Evolutionary conservation across 192 early-diverging fungal species (phyloP).

Genomic region (Coemansia sp.): DNA sequence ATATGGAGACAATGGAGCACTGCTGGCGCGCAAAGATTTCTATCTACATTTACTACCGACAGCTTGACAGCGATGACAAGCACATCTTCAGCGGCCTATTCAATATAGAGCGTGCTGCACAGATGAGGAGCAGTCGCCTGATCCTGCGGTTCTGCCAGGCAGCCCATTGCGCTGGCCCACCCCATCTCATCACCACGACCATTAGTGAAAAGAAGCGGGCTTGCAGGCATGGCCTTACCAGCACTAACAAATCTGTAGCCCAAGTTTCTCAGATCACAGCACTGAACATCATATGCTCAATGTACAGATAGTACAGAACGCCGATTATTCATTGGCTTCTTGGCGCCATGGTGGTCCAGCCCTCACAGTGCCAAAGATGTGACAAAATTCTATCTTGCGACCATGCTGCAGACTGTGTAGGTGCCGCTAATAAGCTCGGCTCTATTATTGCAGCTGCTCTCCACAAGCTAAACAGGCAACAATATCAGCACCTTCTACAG

Average conservation of each 20-base stretch:
- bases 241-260: background rate
- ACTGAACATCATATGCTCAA: background rate
- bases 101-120: background rate
- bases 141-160: too few relatives aligned
- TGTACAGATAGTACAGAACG: background rate
- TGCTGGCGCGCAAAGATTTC: background rate
- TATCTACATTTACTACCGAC: background rate
- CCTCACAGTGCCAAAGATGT: too few relatives aligned
- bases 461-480: background rate
- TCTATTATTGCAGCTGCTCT: background rate
- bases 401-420: background rate
- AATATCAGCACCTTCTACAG: background rate
- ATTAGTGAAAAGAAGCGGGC: background rate
- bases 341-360: background rate
- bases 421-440: background rate
- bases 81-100: background rate
- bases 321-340: conserved; percentile 4
- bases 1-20: background rate
- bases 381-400: background rate
- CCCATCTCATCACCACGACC: background rate
- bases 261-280: background rate
- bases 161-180: background rate
- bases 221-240: background rate
- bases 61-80: too few relatives aligned
- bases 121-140: background rate